These are phyloP conservation scores for Helenozyma baotianmanensis DNA, from an alignment of 805 yeast species.

Conservation along the genomic window DNA sequence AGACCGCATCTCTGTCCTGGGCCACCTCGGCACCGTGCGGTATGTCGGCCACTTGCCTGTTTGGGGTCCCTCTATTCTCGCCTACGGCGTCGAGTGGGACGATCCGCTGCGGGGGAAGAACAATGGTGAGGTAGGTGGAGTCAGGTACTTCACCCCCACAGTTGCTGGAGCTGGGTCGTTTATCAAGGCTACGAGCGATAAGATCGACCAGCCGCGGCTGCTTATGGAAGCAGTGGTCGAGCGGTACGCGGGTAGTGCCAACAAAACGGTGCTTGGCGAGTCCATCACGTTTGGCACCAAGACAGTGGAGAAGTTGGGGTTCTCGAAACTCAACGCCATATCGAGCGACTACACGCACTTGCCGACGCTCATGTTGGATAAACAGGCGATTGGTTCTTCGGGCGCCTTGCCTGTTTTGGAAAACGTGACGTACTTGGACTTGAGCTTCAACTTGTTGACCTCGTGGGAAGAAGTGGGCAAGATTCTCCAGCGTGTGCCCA, in stretches of 20 bases:
- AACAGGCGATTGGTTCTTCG: conserved; percentile 26
- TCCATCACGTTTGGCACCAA: conserved; percentile 47
- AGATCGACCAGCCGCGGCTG: conserved; percentile 22
- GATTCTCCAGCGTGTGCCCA: conserved; percentile 33
- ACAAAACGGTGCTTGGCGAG: conserved; percentile 4
- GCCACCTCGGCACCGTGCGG: conserved; percentile 56
- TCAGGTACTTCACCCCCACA: conserved; percentile 45
- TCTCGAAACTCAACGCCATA: conserved; percentile 47
- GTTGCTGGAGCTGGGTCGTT: conserved; percentile 59
- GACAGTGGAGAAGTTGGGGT: conserved; percentile 58
- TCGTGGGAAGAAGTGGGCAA: conserved; percentile 24
- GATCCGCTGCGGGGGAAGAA: conserved; percentile 63
- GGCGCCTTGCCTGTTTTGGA: conserved; percentile 1
- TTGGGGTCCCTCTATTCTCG: conserved; percentile 53
- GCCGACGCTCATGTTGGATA: conserved; percentile 46
- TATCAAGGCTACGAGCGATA: conserved; percentile 41
- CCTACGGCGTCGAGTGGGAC: conserved; percentile 90
- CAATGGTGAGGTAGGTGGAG: conserved; percentile 54
- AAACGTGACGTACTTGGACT: conserved; percentile 7
- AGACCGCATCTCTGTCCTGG: conserved; percentile 25
- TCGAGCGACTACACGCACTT: conserved; percentile 46
- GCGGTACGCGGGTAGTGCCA: conserved; percentile 39
- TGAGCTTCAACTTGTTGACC: conserved; percentile 12
- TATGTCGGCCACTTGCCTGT: conserved; percentile 54
- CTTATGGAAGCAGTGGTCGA: conserved; percentile 48